Base-by-base conservation (phyloP, 1,139 yeast genomes). In the Yamadazyma jaroonii region DNA sequence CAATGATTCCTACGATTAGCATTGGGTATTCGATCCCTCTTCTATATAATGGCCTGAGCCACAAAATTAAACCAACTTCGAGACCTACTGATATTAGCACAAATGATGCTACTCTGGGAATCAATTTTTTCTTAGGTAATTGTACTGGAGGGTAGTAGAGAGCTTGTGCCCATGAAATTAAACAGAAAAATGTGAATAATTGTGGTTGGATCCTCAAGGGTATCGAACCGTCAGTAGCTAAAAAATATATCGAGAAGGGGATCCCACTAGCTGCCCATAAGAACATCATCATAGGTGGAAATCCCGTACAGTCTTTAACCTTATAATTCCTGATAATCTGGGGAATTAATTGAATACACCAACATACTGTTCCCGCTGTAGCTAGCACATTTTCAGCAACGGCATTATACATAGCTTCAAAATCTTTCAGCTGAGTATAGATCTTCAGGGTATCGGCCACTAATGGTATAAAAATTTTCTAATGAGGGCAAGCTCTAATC, bases 281-380 rank as follows among this genome's bases (percentile, higher is more conserved):
- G 41, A 87, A 75, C 77, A 87, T 72, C 96, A 89, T 88, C 29
- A 74, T 14, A 2, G 92, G 88, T 0, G 95, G 96, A 10, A 89
- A 61, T 0, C 97, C 97, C 30, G 81, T 84, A 45, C 95, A 84
- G 53, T 86, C 77, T 52, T 89, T 88, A n/a, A 72, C 72, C 39
- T 69, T 67, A 62, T 74, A 87, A 56, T 90, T 89, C 54, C 79
- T 67, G 37, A 79, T 67, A 36, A 89, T 81, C 57, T 89, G 97
- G 2, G 97, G 97, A 2, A 87, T 71, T 47, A 89, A 66, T 60
- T 90, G 97, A 46, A 89, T 65, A 59, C 96, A 89, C 96, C 97
- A 90, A 44, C 86, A 72, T 4, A 89, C 78, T 0, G 97, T 89
- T 11, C 96, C 97, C 2, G 84, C 71, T 7, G 96, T 87, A n/a